Base-by-base conservation (phyloP, 331 rosid species). In the Ulmus americana region DNA sequence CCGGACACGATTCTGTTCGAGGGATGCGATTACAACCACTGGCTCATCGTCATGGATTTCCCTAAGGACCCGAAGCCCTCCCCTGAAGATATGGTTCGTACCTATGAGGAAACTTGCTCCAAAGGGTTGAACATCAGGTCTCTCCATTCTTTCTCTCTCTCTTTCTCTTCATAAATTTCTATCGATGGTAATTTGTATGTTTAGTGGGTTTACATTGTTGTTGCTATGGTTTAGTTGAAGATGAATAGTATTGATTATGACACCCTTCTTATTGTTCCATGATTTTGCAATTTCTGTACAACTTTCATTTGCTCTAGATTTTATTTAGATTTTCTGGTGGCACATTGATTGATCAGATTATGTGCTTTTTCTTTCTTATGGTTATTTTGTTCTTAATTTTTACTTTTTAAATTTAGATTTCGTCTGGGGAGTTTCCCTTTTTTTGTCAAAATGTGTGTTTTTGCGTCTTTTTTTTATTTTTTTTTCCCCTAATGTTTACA, bases 21-120 rank as follows among this genome's bases (percentile, higher is more conserved):
- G 71, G 97, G 97, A 5, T 88, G 96, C 78, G 97, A 92, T 47
- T 92, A 88, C 83, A 86, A 92, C 62, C 98, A 92, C 81, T 92
- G 98, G 96, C 91, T 92, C 39, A 75, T 92, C 67, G 90, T 84
- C 58, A 86, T 89, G 91, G 86, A 85, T 57, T 85, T 82, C 71
- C 87, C 84, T 18, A 74, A 61, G 70, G 91, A 85, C 46, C 67
- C 70, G 39, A 79, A 70, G 42, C 94, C 85, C 42, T 14, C 84
- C 1, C 69, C 95, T 0, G 84, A 85, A 72, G 81, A 89, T 12
- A 89, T 86, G 96, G 60, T 92, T 63, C 81, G 80, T 16, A 46
- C 78, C 15, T 92, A 89, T 28, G 98, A 86, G 66, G 84, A 86
- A 22, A 88, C 98, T 18, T 85, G 94, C 70, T 91, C 98, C 42